phyloP scores from a whole-genome alignment of 2,329 filamentous ascomycete genomes.

The Chaetomium strumarium region DNA sequence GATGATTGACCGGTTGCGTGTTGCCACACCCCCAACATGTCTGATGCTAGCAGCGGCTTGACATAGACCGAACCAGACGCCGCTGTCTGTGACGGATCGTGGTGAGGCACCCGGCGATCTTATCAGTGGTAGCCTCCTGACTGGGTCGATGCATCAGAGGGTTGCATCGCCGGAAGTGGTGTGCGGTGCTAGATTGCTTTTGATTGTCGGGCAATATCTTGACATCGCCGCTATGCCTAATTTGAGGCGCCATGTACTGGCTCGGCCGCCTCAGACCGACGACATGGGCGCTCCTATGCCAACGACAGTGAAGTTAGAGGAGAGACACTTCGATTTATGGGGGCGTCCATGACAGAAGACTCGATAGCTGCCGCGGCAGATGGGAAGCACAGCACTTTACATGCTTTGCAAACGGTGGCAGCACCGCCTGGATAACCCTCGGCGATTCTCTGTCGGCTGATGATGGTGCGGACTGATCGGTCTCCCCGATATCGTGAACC shows the following conservation, averaged over 20 bases:
- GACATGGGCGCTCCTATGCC: neutral
- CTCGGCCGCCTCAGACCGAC: neutral
- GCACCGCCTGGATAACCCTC: no score
- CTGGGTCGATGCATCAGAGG: constrained; percentile 5
- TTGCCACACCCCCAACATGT: constrained; percentile 12
- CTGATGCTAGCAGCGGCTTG: constrained; percentile 7
- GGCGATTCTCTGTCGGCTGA: no score
- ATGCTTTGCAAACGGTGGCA: neutral
- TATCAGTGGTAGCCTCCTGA: constrained; percentile 4
- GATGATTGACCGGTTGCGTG: constrained; percentile 8
- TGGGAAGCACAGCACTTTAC: neutral
- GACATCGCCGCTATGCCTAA: constrained; percentile 13
- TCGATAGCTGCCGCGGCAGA: neutral
- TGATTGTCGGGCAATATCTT: constrained; percentile 21
- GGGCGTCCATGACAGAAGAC: neutral
- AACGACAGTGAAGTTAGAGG: neutral
- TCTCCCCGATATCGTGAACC: neutral
- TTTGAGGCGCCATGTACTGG: neutral
- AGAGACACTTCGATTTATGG: neutral
- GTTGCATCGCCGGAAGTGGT: constrained; percentile 21
- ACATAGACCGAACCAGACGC: neutral
- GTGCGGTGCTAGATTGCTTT: constrained; percentile 20
- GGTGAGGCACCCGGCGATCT: constrained; percentile 3
- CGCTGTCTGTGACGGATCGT: neutral
- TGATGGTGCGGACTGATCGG: no score